phyloP scores from a whole-genome alignment of 2,329 filamentous ascomycete species.

The Fusarium verticillioides region DNA sequence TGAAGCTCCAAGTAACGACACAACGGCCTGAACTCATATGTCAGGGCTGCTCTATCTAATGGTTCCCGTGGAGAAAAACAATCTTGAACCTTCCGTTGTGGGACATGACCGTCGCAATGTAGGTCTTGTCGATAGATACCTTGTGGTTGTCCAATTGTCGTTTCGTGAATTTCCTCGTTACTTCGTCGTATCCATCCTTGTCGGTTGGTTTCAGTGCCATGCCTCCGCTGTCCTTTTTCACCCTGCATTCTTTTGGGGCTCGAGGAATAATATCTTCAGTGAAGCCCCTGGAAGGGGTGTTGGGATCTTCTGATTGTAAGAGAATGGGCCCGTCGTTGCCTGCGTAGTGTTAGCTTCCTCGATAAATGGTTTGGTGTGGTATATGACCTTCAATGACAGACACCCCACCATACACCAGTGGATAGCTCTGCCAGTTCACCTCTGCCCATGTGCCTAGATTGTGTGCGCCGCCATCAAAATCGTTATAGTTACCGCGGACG shows the following conservation, averaged over 20 bases:
- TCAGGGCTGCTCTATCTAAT: background rate
- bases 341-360: background rate
- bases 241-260: conserved; percentile 21
- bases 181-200: conserved; percentile 27
- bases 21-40: background rate
- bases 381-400: conserved; percentile 36
- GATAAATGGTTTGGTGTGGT: too few species aligned
- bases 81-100: conserved; percentile 30
- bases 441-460: conserved; percentile 37
- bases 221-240: conserved; percentile 19
- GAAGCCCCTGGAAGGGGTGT: conserved; percentile 23
- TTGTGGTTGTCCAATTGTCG: background rate
- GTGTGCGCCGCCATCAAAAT: conserved; percentile 26
- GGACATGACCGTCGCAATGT: conserved; percentile 29
- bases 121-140: conserved; percentile 28
- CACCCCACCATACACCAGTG: conserved; percentile 23
- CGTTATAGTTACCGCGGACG: conserved; percentile 21
- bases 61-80: conserved; percentile 21
- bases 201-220: conserved; percentile 32
- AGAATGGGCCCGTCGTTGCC: conserved; percentile 33
- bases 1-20: background rate
- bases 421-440: conserved; percentile 33
- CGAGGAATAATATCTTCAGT: conserved; percentile 10
- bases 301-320: conserved; percentile 22
- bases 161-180: conserved; percentile 23